Percentiles rank a stretch among this genome's conserved stretches.
These are phyloP conservation scores for Leucocoprinus leucothites DNA, from an alignment of 768 basidiomycete genomes.

Conservation along the genomic window DNA sequence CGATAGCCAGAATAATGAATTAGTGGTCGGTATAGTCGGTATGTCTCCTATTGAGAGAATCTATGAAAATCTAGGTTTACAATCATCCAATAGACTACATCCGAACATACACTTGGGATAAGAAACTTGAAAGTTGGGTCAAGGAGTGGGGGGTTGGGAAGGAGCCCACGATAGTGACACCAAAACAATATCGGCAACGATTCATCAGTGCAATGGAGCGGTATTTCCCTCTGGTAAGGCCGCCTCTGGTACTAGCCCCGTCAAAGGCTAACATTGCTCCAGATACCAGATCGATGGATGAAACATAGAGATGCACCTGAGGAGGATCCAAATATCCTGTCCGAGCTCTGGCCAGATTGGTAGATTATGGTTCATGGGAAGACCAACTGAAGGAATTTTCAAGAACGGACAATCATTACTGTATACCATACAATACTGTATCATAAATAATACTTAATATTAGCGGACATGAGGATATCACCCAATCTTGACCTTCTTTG, in stretches of 20 bases:
- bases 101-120: slow-evolving; percentile 97
- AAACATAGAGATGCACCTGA: slow-evolving; percentile 78
- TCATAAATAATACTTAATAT: slow-evolving; percentile 7
- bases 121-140: slow-evolving; percentile 97
- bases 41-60: slow-evolving; percentile 28
- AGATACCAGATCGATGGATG: slow-evolving; percentile 93
- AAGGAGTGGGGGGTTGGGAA: slow-evolving; percentile 85
- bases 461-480: slow-evolving; percentile 27
- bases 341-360: slow-evolving; percentile 67
- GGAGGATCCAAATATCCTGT: slow-evolving; percentile 58
- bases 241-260: slow-evolving; percentile 19
- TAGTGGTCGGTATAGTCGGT: slow-evolving; percentile 98
- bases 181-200: slow-evolving; percentile 88
- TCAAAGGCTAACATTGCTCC: slow-evolving; percentile 8
- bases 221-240: slow-evolving; percentile 74
- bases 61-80: background rate
- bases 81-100: slow-evolving; percentile 69
- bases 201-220: slow-evolving; percentile 88
- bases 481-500: slow-evolving; percentile 64
- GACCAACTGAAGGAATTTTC: background rate
- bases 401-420: slow-evolving; percentile 3
- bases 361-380: slow-evolving; percentile 22
- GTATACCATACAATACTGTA: background rate
- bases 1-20: slow-evolving; percentile 82
- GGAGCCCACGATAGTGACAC: slow-evolving; percentile 96